Percentiles rank a stretch among this genome's conserved stretches.
These are phyloP conservation scores for Thamnidium elegans DNA, from an alignment of 192 early-diverging fungal genomes.

Conservation along the genomic window DNA sequence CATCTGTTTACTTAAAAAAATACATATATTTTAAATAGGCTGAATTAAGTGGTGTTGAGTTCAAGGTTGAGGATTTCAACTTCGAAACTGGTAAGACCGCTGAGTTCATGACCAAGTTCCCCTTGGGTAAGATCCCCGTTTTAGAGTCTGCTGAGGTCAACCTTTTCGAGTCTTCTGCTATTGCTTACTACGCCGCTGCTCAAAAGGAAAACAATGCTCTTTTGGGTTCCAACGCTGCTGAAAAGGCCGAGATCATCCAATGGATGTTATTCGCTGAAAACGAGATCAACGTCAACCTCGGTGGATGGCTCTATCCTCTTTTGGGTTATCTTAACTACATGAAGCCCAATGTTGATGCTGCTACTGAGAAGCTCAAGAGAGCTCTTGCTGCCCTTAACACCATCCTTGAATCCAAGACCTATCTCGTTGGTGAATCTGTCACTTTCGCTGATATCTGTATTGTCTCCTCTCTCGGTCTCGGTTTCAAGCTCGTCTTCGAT, in stretches of 20 bases:
- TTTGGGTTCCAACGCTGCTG: slow-evolving; percentile 54
- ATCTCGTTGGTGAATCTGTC: slow-evolving; percentile 90
- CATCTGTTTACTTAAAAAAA: background rate
- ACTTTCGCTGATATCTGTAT: slow-evolving; percentile 89
- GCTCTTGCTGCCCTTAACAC: slow-evolving; percentile 72
- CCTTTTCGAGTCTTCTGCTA: slow-evolving; percentile 83
- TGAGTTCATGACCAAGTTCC: slow-evolving; percentile 91
- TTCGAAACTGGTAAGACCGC: slow-evolving; percentile 71
- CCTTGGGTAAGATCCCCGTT: slow-evolving; percentile 84
- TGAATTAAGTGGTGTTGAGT: slow-evolving; percentile 72
- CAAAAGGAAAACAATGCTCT: slow-evolving; percentile 50
- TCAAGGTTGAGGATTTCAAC: slow-evolving; percentile 65
- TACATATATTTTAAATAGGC: slow-evolving; percentile 39
- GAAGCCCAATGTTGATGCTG: slow-evolving; percentile 64
- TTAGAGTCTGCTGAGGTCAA: slow-evolving; percentile 79
- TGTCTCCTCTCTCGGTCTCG: slow-evolving; percentile 48
- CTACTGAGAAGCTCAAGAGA: slow-evolving; percentile 63
- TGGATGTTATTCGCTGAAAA: slow-evolving; percentile 62
- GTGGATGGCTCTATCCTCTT: slow-evolving; percentile 45
- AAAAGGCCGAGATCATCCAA: slow-evolving; percentile 66
- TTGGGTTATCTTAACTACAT: slow-evolving; percentile 36
- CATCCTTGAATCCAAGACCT: slow-evolving; percentile 81
- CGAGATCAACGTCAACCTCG: slow-evolving; percentile 48
- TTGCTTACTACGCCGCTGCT: slow-evolving; percentile 78
- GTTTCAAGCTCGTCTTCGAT: slow-evolving; percentile 62